These are phyloP conservation scores for Schizophyllum commune DNA, from an alignment of 1,284 basidiomycete genomes.

Conservation along the genomic window DNA sequence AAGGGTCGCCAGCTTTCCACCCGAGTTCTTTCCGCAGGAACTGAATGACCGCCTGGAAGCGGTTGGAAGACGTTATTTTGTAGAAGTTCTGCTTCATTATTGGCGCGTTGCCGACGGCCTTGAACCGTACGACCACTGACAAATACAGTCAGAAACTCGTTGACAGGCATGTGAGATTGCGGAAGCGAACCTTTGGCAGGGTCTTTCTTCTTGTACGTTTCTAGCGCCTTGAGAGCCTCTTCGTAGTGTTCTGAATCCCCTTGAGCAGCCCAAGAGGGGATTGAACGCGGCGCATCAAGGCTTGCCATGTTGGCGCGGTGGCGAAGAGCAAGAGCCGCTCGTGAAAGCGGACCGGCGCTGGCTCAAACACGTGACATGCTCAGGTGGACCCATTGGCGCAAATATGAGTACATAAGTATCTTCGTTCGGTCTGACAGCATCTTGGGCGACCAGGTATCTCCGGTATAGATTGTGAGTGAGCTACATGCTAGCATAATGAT, in stretches of 20 bases:
- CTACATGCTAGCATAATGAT: too few species aligned
- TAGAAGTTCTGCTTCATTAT: constrained; percentile 99
- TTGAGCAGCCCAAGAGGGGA: constrained; percentile 37
- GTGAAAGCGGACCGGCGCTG: too few species aligned
- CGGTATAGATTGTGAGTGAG: too few species aligned
- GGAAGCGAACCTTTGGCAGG: constrained; percentile 60
- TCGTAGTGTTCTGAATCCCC: constrained; percentile 36
- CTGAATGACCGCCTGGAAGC: constrained; percentile 93
- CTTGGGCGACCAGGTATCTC: too few species aligned
- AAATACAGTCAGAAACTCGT: not conserved
- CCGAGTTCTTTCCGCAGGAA: constrained; percentile 89
- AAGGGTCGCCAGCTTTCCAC: constrained; percentile 80
- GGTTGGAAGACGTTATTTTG: constrained; percentile 92
- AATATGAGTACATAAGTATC: too few species aligned
- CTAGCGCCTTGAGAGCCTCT: constrained; percentile 64
- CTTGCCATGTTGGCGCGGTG: too few species aligned
- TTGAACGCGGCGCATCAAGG: constrained; percentile 18
- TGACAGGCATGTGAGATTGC: not conserved
- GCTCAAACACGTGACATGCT: too few species aligned
- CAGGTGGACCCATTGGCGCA: too few species aligned
- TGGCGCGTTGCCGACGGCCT: constrained; percentile 96
- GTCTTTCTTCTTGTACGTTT: constrained; percentile 81
- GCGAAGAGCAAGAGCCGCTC: too few species aligned
- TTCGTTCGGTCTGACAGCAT: too few species aligned
- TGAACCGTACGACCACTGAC: constrained; percentile 93